These are phyloP conservation scores for Westerdykella sp. DNA, from an alignment of 2,329 filamentous ascomycete species.

Conservation along the genomic window DNA sequence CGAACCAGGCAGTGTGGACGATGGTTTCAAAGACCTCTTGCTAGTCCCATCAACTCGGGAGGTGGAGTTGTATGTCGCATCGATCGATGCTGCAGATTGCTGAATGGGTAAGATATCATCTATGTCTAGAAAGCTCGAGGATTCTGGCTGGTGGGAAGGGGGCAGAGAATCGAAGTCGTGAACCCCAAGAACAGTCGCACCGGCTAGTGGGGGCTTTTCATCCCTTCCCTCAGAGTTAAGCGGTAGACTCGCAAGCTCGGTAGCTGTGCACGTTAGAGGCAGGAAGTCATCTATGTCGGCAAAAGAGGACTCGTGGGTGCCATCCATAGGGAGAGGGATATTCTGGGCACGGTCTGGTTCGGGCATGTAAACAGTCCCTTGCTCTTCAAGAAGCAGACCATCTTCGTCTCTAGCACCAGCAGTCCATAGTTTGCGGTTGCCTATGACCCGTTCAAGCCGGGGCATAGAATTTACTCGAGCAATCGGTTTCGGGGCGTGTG, in stretches of 20 bases:
- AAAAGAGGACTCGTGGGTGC: conserved; percentile 8
- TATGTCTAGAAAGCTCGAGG: conserved; percentile 20
- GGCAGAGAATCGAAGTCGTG: conserved; percentile 9
- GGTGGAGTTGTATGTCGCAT: too few species aligned
- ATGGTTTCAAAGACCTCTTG: too few species aligned
- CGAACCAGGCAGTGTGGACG: too few species aligned
- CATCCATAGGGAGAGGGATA: conserved; percentile 23
- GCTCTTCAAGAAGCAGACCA: conserved; percentile 24
- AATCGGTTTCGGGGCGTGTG: neutral
- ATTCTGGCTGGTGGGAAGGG: neutral
- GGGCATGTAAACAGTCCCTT: conserved; percentile 21
- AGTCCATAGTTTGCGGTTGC: conserved; percentile 26
- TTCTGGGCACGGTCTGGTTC: conserved; percentile 29
- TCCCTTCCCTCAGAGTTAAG: too few species aligned
- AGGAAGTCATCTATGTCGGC: conserved; percentile 19
- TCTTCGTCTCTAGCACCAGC: conserved; percentile 30
- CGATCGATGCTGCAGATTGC: neutral
- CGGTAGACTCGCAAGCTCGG: too few species aligned
- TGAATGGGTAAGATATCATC: conserved; percentile 17
- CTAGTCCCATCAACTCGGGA: too few species aligned
- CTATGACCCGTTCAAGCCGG: conserved; percentile 13
- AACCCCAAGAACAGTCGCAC: conserved; percentile 18
- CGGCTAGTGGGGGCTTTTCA: too few species aligned
- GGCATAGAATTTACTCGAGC: conserved; percentile 6
- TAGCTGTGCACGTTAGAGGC: neutral